Percentiles rank a stretch among this genome's conserved stretches.
These are phyloP conservation scores for Penicillium sumatraense DNA, from an alignment of 2,329 filamentous ascomycete species.

Conservation along the genomic window DNA sequence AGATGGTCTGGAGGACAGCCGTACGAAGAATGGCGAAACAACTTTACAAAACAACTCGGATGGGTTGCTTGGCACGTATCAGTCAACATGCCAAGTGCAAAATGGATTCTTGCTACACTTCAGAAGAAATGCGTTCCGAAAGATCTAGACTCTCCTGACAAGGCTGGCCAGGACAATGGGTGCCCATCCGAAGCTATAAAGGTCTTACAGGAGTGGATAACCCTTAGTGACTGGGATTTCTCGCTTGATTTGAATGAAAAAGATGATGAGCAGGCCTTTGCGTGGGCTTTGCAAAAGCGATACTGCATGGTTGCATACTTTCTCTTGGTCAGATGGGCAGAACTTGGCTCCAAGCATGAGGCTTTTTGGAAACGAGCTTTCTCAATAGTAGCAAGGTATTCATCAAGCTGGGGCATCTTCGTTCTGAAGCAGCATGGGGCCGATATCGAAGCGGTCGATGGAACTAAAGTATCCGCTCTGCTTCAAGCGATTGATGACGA, in stretches of 20 bases:
- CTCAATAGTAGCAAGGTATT: slow-evolving; percentile 14
- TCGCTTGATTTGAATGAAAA: slow-evolving; percentile 2
- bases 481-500: slow-evolving; percentile 2
- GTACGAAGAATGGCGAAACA: slow-evolving; percentile 18
- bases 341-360: slow-evolving; percentile 12
- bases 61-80: slow-evolving; percentile 31
- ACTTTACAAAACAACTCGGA: slow-evolving; percentile 27
- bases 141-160: neutral
- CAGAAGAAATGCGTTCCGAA: neutral
- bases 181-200: too few relatives aligned
- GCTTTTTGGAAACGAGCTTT: slow-evolving; percentile 12
- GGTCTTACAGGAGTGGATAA: slow-evolving; percentile 23
- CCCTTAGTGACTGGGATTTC: slow-evolving; percentile 9
- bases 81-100: neutral
- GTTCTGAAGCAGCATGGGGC: slow-evolving; percentile 18
- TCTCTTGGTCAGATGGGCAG: slow-evolving; percentile 20
- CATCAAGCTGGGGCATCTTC: slow-evolving; percentile 16
- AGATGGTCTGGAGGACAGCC: slow-evolving; percentile 14
- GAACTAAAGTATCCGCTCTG: slow-evolving; percentile 14
- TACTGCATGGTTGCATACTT: slow-evolving; percentile 21
- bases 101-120: slow-evolving; percentile 11
- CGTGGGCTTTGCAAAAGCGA: slow-evolving; percentile 20
- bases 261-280: slow-evolving; percentile 8
- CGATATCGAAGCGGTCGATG: slow-evolving; percentile 20
- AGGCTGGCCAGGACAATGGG: neutral